These are phyloP conservation scores for Leccinum arenicola DNA, from an alignment of 768 basidiomycete species.

Conservation along the genomic window DNA sequence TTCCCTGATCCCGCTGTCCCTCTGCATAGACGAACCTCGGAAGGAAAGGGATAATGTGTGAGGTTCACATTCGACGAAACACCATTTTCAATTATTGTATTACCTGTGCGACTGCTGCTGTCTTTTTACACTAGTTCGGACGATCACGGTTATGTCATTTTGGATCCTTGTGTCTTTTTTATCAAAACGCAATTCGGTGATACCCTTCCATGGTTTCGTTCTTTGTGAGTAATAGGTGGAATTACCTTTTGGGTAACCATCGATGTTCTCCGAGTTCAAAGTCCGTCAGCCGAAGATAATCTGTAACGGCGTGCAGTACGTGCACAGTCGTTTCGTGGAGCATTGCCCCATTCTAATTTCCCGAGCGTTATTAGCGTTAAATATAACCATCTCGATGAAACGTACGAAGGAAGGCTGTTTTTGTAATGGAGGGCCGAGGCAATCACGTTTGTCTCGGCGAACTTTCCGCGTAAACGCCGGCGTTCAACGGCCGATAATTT, in stretches of 20 bases:
- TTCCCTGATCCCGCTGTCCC: not conserved
- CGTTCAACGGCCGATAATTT: not conserved
- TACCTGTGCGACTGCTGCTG: not conserved
- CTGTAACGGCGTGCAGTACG: not conserved
- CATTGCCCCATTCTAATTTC: not conserved
- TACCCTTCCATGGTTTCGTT: conserved; percentile 2
- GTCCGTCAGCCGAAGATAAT: not conserved
- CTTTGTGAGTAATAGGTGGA: not conserved
- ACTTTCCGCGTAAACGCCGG: not conserved
- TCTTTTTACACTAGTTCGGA: conserved; percentile 2
- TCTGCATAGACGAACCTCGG: not conserved
- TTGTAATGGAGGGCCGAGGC: not conserved
- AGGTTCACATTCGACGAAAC: too few relatives aligned
- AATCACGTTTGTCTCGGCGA: not conserved
- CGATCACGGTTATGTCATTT: not conserved
- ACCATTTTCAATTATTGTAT: not conserved
- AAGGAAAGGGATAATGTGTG: too few relatives aligned
- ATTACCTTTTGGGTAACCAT: not conserved
- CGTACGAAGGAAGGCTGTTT: not conserved
- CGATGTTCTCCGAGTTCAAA: not conserved
- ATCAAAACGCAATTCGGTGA: conserved; percentile 5
- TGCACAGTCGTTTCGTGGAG: too few relatives aligned
- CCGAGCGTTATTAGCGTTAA: not conserved
- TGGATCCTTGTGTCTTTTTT: not conserved
- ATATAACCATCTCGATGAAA: too few relatives aligned